phyloP scores from a whole-genome alignment of 2,329 filamentous ascomycete genomes.

The Xylariales sp. region DNA sequence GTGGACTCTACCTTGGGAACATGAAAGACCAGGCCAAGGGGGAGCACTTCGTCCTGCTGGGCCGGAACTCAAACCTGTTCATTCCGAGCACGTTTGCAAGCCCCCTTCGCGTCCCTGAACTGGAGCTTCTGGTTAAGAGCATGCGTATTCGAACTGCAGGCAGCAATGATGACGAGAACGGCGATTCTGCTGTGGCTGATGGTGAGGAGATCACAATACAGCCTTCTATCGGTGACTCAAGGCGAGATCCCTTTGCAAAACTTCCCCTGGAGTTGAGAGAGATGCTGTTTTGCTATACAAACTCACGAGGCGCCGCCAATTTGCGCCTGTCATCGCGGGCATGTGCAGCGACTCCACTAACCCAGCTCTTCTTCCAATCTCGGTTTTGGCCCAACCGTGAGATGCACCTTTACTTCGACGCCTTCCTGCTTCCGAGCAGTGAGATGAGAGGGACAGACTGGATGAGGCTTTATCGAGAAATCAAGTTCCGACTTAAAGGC shows the following conservation, averaged over 20 bases:
- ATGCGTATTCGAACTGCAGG: too few relatives aligned
- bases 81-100: conserved; percentile 17
- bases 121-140: conserved; percentile 10
- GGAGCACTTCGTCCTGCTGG: conserved; percentile 12
- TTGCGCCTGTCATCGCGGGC: conserved; percentile 17
- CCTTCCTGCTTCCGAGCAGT: conserved; percentile 11
- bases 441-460: conserved; percentile 15
- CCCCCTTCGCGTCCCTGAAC: conserved; percentile 17
- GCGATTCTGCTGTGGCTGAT: neutral
- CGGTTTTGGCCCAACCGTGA: conserved; percentile 18
- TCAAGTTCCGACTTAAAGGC: conserved; percentile 10
- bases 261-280: conserved; percentile 17
- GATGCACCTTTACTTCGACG: conserved; percentile 17
- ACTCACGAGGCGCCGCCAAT: conserved; percentile 10
- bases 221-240: neutral
- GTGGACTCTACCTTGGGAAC: conserved; percentile 14
- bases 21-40: conserved; percentile 8
- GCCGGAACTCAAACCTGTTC: conserved; percentile 11
- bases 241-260: conserved; percentile 13
- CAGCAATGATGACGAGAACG: neutral
- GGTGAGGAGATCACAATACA: neutral
- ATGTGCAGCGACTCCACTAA: conserved; percentile 13
- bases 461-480: conserved; percentile 13
- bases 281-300: conserved; percentile 16
- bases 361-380: conserved; percentile 18